Base-by-base conservation (phyloP, 306 rosid species). In the Trifolium pratense region DNA sequence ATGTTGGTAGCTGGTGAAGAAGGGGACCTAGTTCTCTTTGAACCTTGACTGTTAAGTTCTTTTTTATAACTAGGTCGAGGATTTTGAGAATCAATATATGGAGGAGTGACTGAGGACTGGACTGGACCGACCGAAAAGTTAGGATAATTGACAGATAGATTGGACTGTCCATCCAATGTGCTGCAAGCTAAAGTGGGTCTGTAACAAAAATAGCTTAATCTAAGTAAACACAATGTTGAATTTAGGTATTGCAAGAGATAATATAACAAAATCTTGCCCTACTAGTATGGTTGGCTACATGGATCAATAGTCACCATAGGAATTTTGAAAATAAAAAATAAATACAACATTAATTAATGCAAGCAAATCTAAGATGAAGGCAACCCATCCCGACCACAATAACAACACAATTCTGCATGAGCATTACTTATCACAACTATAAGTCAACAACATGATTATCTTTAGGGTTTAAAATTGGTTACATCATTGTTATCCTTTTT, bases 11-110 rank as follows among this genome's bases (percentile, higher is more conserved):
- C 17, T n/a, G 71, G 80, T 74, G 76, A 43, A 78, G 86, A 75
- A 49, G 92, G 87, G 66, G 87, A 87, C 83, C 87, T 83, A 49
- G 73, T 78, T 81, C 88, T 82, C 82, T 88, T 83, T 70, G 77
- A 77, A 64, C 73, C 87, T 75, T 84, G 89, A 58, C 60, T 78
- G 51, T 73, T 80, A 73, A 37, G 49, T 76, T 59, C 79, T 16
- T 79, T 69, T 2, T 71, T 43, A 71, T 78, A 60, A 79, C 72
- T 82, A 78, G 80, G 68, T 20, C 52, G 81, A 42, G 78, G 78
- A 70, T 73, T 86, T 76, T 70, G 78, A 74, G 82, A 70, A 58
- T 65, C 73, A 12, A 59, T 48, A 69, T 73, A 61, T 58, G 83
- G 66, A 67, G 83, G 66, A 67, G 89, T 55, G 66, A 73, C 70